phyloP scores from a whole-genome alignment of 1,284 basidiomycete species.

The Pulchroboletus neoregius region DNA sequence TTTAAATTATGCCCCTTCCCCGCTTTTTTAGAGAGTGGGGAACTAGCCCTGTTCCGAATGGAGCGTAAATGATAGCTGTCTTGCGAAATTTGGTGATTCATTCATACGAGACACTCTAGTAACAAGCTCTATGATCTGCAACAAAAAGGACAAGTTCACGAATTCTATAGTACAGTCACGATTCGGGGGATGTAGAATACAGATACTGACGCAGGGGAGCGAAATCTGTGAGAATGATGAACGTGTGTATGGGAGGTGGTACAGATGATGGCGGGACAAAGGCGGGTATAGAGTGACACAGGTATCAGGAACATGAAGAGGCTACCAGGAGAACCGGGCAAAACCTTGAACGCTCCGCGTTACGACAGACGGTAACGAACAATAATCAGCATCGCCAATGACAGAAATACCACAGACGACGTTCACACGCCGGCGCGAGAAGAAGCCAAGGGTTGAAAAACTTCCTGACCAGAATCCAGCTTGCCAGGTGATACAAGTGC shows the following conservation, averaged over 20 bases:
- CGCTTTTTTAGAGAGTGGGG: too few species aligned
- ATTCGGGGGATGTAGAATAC: constrained; percentile 17
- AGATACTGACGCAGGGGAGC: constrained; percentile 12
- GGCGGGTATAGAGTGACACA: constrained; percentile 32
- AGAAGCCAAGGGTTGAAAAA: constrained; percentile 14
- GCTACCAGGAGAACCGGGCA: constrained; percentile 16
- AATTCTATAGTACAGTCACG: constrained; percentile 19
- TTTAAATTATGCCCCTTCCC: too few species aligned
- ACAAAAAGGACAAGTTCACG: too few species aligned
- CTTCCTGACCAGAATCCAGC: constrained; percentile 25
- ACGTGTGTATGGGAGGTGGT: constrained; percentile 22
- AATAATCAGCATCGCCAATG: constrained; percentile 26
- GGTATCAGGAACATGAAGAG: constrained; percentile 30
- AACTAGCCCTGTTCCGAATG: too few species aligned
- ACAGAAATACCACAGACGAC: constrained; percentile 8
- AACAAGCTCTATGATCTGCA: too few species aligned
- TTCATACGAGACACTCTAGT: too few species aligned
- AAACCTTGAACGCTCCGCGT: constrained; percentile 14
- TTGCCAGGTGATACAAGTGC: constrained; percentile 15
- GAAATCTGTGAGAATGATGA: constrained; percentile 19
- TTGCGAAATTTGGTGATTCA: too few species aligned
- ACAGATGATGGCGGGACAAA: constrained; percentile 27
- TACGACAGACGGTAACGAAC: constrained; percentile 22
- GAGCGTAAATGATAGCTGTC: too few species aligned
- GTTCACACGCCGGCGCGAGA: constrained; percentile 20